A percentile compares a stretch with the other conserved stretches of the same genome.
Conservation (phyloP, 148 eudicot species). For the Bassia scoparia region DNA sequence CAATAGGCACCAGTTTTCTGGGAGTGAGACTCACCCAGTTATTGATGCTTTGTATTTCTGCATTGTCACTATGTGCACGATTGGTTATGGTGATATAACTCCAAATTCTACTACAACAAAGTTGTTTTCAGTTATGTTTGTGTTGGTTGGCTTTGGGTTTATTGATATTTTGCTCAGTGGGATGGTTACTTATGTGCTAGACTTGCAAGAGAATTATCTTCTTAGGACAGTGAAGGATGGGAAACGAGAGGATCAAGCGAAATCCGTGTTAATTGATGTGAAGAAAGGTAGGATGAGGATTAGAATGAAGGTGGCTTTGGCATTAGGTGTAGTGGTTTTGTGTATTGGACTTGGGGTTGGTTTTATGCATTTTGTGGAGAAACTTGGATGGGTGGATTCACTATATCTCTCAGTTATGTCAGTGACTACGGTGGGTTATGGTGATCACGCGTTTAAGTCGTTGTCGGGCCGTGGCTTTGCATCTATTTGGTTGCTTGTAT, state of each 20-base stretch:
- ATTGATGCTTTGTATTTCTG: constrained; percentile 96
- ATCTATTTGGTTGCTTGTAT: constrained; percentile 89
- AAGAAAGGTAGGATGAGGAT: constrained; percentile 99
- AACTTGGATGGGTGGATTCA: constrained; percentile 72
- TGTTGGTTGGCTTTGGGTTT: constrained; percentile 91
- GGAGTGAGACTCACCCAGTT: constrained; percentile 66
- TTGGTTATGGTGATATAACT: constrained; percentile 97
- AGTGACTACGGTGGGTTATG: constrained; percentile 94
- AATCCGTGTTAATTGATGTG: constrained; percentile 61
- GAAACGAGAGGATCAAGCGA: constrained; percentile 29
- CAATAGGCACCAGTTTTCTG: constrained; percentile 47
- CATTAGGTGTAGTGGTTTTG: constrained; percentile 84
- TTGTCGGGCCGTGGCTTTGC: constrained; percentile 82
- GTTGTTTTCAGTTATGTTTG: constrained; percentile 75
- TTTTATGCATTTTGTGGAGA: constrained; percentile 77
- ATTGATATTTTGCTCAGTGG: constrained; percentile 86
- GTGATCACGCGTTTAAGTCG: constrained; percentile 75
- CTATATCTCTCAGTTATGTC: constrained; percentile 95
- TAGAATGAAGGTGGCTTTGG: constrained; percentile 84
- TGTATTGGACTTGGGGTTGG: constrained; percentile 78
- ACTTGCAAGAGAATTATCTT: constrained; percentile 81
- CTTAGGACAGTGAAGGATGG: constrained; percentile 57
- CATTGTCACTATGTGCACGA: constrained; percentile 97
- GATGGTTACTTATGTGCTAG: constrained; percentile 88
- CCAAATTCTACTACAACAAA: constrained; percentile 71